Conservation (phyloP, 2,329 filamentous ascomycete genomes). For the Chaetomiaceae sp. region DNA sequence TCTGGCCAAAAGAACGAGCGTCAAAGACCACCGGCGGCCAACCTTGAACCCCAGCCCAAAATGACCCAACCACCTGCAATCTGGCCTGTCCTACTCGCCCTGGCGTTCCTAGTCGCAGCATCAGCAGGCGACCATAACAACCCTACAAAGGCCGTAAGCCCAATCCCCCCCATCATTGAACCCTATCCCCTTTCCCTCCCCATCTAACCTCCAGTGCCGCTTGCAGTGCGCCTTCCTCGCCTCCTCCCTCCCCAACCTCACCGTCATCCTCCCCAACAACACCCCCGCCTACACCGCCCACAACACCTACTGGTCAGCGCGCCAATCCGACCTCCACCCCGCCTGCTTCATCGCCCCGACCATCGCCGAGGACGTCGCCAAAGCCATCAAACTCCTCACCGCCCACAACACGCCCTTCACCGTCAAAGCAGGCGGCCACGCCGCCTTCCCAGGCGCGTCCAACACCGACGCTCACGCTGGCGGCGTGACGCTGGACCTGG, state of each 20-base stretch:
- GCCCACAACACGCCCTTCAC: conserved; percentile 37
- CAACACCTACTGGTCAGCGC: conserved; percentile 32
- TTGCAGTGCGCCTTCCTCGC: conserved; percentile 24
- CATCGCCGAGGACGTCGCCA: conserved; percentile 29
- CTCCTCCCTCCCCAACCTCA: conserved; percentile 18
- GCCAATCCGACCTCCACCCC: conserved; percentile 26
- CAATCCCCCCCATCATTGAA: no score
- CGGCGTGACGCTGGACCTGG: conserved; percentile 42
- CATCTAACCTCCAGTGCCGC: background rate
- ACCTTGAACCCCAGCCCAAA: background rate
- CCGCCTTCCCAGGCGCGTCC: conserved; percentile 40
- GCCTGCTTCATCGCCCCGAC: conserved; percentile 35
- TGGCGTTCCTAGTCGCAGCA: background rate
- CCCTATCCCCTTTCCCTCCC: background rate
- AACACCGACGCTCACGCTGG: conserved; percentile 39
- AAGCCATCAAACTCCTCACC: conserved; percentile 24
- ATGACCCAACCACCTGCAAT: background rate
- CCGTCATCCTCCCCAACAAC: conserved; percentile 26
- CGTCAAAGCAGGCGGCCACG: conserved; percentile 49
- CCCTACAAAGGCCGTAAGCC: background rate
- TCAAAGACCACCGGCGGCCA: no score
- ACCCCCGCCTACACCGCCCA: conserved; percentile 22
- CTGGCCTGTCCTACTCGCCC: background rate
- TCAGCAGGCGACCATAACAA: background rate
- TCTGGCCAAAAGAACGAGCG: no score